Evolutionary conservation across 1,284 basidiomycete species (phyloP), one percentile per base, ranked within the genome.

Genomic region (Boletellus deceptivus): DNA sequence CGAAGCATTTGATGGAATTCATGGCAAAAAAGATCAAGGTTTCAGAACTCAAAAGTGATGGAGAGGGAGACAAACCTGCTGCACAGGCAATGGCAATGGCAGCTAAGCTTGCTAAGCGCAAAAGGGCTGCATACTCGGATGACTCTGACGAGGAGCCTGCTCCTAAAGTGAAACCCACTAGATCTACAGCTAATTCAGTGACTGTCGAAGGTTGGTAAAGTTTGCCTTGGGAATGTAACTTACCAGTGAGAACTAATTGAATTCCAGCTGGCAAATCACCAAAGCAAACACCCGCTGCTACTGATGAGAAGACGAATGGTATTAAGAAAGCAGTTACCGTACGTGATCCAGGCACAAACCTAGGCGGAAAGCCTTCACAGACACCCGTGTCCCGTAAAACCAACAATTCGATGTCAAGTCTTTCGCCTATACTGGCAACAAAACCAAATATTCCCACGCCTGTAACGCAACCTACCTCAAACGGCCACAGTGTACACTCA

Each of bases 1-100:
- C 66, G 29, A 77, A 71, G 50, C 64, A 68, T 16, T 64, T 79
- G 59, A 59, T 63, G 56, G 60, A 60, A 11, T 76, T 75, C 42
- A 70, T 78, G 55, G 57, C 56, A 16, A 66, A 69, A 43, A 64
- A 61, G 29, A 54, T 67, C 49, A 69, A 68, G 36, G 56, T 67
- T 27, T 61, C 63, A 13, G 68, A 68, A 22, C 65, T 67, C 37
- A 59, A 40, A 42, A 70, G 60, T 22, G 65, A 67, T 14, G 64
- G 67, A 20, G 57, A 69, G 11, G 64, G 68, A 29, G 58, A 67
- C 34, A 55, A 36, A 13, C 62, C 67, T 24, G 68, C 65, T 9
- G 52, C 55, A 24, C 20, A 40, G 6, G 54, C 34, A 9, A 38
- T 55, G 6, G 48, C 49, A n/a, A 63, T 56, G 39, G 14, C 25